phyloP scores from a whole-genome alignment of 1,139 yeast genomes.

The Scheffersomyces illinoinensis region DNA sequence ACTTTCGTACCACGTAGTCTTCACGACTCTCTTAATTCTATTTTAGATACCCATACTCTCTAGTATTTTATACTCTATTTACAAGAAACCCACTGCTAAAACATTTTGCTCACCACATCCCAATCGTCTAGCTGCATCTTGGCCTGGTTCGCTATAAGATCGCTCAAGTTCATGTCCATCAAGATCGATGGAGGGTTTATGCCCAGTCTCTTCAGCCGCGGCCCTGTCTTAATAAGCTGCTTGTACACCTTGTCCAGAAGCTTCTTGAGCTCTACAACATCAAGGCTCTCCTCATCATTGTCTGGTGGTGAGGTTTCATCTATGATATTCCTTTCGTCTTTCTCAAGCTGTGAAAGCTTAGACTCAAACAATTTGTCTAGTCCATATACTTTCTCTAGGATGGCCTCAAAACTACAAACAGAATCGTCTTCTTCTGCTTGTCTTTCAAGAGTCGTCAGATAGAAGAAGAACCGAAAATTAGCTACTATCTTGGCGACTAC shows the following conservation, averaged over 20 bases:
- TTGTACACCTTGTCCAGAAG: conserved; percentile 16
- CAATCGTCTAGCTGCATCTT: conserved; percentile 39
- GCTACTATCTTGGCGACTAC: conserved; percentile 38
- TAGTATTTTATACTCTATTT: not conserved
- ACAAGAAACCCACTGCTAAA: not conserved
- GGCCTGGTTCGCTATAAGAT: conserved; percentile 27
- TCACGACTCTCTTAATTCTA: not conserved
- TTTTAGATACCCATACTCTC: not conserved
- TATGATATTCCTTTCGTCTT: not conserved
- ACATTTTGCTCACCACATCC: conserved; percentile 43
- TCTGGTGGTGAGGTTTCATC: not conserved
- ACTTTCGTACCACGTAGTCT: not conserved
- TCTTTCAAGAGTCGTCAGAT: conserved; percentile 1
- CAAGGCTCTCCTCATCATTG: conserved; percentile 4
- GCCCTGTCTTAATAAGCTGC: conserved; percentile 6
- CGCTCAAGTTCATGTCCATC: conserved; percentile 25
- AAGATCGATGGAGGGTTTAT: conserved; percentile 14
- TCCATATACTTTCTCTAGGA: conserved; percentile 18
- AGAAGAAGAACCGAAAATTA: conserved; percentile 36
- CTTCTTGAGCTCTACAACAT: conserved; percentile 6
- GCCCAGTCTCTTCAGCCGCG: conserved; percentile 2
- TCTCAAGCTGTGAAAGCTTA: not conserved
- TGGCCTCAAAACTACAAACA: conserved; percentile 22
- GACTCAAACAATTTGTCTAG: not conserved
- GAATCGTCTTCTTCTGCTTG: conserved; percentile 10